Conservation (phyloP, 176 grass and related monocot genomes). For the Aegilops tauschii region DNA sequence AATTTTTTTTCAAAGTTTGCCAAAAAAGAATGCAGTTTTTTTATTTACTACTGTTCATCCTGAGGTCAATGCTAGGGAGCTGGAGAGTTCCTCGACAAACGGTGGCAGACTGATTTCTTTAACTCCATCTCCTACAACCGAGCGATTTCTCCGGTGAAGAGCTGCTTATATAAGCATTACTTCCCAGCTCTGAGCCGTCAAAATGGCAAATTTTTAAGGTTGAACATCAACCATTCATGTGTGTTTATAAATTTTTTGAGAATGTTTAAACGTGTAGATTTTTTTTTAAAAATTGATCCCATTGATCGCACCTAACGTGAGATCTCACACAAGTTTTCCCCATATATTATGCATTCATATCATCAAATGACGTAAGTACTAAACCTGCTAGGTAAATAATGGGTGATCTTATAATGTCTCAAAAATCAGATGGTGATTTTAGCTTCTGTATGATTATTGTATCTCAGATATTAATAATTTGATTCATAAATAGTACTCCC, state of each 20-base stretch:
- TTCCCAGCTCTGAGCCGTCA: neutral
- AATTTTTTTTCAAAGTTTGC: too few species aligned
- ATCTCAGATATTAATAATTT: neutral
- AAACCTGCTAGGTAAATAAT: neutral
- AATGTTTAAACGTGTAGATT: too few species aligned
- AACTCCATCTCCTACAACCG: slow-evolving; percentile 39
- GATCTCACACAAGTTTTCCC: too few species aligned
- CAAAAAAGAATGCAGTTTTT: too few species aligned
- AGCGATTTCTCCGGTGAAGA: slow-evolving; percentile 57
- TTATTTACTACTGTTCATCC: too few species aligned
- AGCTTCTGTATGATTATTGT: neutral
- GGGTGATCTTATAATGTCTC: neutral
- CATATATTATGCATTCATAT: neutral
- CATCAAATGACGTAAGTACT: neutral
- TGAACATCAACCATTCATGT: too few species aligned
- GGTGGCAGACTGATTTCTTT: slow-evolving; percentile 37
- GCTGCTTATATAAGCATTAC: slow-evolving; percentile 46
- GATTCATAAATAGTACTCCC: neutral
- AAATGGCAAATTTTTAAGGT: too few species aligned
- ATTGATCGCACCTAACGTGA: neutral
- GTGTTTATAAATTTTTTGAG: too few species aligned
- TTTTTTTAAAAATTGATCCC: too few species aligned
- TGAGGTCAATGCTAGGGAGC: neutral
- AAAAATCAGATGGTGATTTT: neutral
- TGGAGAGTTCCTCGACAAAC: slow-evolving; percentile 39